Evolutionary conservation across 768 basidiomycete genomes (phyloP).

Genomic region (Mycena kentingensis): DNA sequence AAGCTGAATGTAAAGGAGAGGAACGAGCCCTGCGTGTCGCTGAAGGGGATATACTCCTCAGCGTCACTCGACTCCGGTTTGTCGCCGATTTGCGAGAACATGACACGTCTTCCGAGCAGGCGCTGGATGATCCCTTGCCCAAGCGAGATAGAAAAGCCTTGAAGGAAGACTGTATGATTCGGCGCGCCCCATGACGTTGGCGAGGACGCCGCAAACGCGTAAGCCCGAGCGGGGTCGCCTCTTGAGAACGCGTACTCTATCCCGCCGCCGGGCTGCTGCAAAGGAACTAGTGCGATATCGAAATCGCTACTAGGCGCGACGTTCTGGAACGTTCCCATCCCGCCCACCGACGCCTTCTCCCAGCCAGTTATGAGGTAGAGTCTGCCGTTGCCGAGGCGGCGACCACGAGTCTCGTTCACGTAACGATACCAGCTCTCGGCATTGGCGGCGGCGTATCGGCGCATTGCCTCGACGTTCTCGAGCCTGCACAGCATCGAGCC

Average conservation of each 20-base stretch:
- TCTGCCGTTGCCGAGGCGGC: background rate
- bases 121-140: background rate
- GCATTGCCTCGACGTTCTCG: background rate
- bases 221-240: background rate
- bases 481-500: background rate
- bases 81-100: background rate
- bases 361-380: background rate
- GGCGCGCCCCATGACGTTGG: background rate
- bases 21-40: too few species aligned
- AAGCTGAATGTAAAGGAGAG: too few species aligned
- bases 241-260: background rate
- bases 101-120: background rate
- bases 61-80: too few species aligned
- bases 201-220: too few species aligned
- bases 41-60: too few species aligned
- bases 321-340: background rate
- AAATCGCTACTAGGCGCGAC: background rate
- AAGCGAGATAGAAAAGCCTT: background rate
- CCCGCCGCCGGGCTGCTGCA: background rate
- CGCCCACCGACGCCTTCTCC: background rate
- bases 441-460: background rate
- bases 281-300: background rate
- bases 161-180: background rate
- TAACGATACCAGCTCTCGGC: conserved; percentile 1
- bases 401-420: background rate